Conservation (phyloP, 768 basidiomycete species). For the Termitomyces heimii region DNA sequence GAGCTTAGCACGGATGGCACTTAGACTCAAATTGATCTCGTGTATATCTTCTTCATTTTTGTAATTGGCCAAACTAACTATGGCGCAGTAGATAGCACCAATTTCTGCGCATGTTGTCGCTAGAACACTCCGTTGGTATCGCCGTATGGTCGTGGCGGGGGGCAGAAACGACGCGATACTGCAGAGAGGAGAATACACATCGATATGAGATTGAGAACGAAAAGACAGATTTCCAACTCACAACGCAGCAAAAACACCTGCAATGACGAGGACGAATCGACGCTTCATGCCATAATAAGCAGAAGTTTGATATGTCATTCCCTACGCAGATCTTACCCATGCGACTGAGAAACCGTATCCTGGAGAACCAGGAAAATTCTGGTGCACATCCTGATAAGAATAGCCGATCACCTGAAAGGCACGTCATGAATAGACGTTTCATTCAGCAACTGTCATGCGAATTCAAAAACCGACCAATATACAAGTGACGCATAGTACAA, state of each 20-base stretch:
- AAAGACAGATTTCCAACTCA: slow-evolving; percentile 22
- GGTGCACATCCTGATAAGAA: slow-evolving; percentile 60
- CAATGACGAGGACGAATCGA: slow-evolving; percentile 63
- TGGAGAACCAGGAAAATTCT: slow-evolving; percentile 39
- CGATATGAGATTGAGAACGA: neutral
- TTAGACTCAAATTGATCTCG: slow-evolving; percentile 55
- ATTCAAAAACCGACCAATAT: slow-evolving; percentile 36
- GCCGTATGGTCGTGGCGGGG: slow-evolving; percentile 70
- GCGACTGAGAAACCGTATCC: slow-evolving; percentile 64
- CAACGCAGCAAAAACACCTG: slow-evolving; percentile 78
- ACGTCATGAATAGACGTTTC: neutral
- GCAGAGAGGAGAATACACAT: neutral
- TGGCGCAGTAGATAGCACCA: slow-evolving; percentile 68
- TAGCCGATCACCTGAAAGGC: slow-evolving; percentile 57
- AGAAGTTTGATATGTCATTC: neutral
- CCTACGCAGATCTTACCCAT: slow-evolving; percentile 43
- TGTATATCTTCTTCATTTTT: slow-evolving; percentile 43
- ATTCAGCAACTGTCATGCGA: neutral
- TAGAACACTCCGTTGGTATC: slow-evolving; percentile 65
- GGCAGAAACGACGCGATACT: slow-evolving; percentile 69
- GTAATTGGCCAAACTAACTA: slow-evolving; percentile 66
- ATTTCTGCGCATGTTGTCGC: slow-evolving; percentile 63
- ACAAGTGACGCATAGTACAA: slow-evolving; percentile 62
- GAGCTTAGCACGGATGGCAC: slow-evolving; percentile 72
- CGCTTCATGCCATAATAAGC: slow-evolving; percentile 26